A percentile compares a stretch with the other conserved stretches of the same genome.
These are phyloP conservation scores for Fusarium sp. DNA, from an alignment of 2,329 filamentous ascomycete species.

Conservation along the genomic window DNA sequence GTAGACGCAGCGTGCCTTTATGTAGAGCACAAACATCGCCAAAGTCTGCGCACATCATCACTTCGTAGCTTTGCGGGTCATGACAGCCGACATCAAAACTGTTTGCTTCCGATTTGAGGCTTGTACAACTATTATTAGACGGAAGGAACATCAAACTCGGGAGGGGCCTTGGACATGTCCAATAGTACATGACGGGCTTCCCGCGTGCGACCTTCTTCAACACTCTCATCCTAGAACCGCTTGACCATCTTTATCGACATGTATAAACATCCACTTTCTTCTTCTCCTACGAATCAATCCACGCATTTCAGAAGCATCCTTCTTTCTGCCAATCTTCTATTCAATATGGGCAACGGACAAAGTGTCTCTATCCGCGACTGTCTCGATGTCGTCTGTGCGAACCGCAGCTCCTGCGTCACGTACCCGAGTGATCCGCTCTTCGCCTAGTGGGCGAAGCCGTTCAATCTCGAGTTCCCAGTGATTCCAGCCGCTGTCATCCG, in stretches of 20 bases:
- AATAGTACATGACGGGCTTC: background rate
- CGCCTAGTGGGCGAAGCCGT: constrained; percentile 60
- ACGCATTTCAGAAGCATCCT: too few species aligned
- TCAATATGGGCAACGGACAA: constrained; percentile 54
- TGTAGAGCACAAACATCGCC: background rate
- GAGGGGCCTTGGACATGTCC: background rate
- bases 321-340: background rate
- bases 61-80: background rate
- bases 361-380: constrained; percentile 56
- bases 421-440: constrained; percentile 57
- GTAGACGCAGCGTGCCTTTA: background rate
- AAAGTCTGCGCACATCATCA: background rate
- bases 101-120: background rate
- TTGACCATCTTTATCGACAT: background rate
- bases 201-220: background rate
- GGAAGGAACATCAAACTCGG: background rate
- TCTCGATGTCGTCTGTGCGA: constrained; percentile 57
- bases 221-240: background rate
- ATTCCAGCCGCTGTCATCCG: constrained; percentile 65
- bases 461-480: constrained; percentile 61
- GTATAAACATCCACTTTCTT: background rate
- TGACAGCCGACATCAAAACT: background rate
- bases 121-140: background rate
- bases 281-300: background rate
- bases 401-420: constrained; percentile 56